Conservation (phyloP, 73 alveolate species). For the Stentor coeruleus region DNA sequence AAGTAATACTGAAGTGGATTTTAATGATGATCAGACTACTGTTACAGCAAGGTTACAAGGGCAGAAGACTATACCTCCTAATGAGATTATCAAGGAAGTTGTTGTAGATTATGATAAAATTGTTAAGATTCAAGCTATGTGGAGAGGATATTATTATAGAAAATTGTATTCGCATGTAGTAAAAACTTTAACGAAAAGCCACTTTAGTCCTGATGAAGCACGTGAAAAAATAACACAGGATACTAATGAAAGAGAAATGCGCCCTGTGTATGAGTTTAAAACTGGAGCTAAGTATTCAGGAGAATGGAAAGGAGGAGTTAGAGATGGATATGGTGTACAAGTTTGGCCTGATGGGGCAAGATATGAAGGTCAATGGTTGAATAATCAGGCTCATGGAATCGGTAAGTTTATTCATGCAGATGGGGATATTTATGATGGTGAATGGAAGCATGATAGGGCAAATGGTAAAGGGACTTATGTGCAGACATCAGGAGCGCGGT, state of each 20-base stretch:
- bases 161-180: not conserved
- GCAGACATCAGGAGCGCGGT: conserved; percentile 67
- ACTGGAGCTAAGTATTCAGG: conserved; percentile 65
- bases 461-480: conserved; percentile 68
- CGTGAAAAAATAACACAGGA: not conserved
- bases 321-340: conserved; percentile 56
- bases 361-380: conserved; percentile 52
- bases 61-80: not conserved
- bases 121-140: not conserved
- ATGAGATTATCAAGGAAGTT: not conserved
- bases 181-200: not conserved
- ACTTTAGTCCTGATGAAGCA: not conserved
- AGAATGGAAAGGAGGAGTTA: conserved; percentile 65
- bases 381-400: conserved; percentile 62
- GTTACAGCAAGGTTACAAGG: not conserved
- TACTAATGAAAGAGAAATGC: conserved; percentile 33
- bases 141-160: not conserved
- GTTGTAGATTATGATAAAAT: not conserved
- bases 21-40: not conserved
- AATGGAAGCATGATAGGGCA: conserved; percentile 77
- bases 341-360: conserved; percentile 50
- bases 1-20: not conserved
- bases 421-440: conserved; percentile 84
- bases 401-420: conserved; percentile 77
- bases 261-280: conserved; percentile 41